These are phyloP conservation scores for Hericium coralloides DNA, from an alignment of 768 basidiomycete genomes.

Conservation along the genomic window DNA sequence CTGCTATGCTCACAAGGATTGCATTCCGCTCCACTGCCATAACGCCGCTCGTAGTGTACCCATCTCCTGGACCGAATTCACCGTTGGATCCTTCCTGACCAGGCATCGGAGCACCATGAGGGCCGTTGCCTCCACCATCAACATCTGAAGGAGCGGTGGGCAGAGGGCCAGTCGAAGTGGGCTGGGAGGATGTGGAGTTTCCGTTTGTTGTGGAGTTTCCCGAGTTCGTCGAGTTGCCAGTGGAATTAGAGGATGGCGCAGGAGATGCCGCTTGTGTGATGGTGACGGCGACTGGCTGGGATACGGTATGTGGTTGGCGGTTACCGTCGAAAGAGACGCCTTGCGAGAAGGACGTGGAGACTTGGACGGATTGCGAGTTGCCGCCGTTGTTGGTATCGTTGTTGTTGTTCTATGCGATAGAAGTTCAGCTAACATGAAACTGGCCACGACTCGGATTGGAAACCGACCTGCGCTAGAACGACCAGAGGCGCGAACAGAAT, in stretches of 20 bases:
- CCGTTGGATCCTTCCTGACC: slow-evolving; percentile 38
- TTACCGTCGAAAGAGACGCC: slow-evolving; percentile 30
- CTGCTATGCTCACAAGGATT: slow-evolving; percentile 34
- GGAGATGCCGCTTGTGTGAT: slow-evolving; percentile 24
- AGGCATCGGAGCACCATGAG: slow-evolving; percentile 50
- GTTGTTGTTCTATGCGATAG: slow-evolving; percentile 2
- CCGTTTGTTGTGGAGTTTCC: slow-evolving; percentile 15
- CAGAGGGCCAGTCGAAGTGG: slow-evolving; percentile 34
- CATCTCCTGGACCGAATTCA: slow-evolving; percentile 58
- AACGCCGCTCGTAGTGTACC: slow-evolving; percentile 49
- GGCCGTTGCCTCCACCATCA: slow-evolving; percentile 37
- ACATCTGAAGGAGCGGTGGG: slow-evolving; percentile 54
- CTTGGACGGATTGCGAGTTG: slow-evolving; percentile 1
- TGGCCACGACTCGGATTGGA: neutral
- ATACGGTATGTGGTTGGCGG: slow-evolving; percentile 31
- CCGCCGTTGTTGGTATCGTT: slow-evolving; percentile 5
- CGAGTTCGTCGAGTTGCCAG: neutral
- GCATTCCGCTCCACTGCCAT: slow-evolving; percentile 36
- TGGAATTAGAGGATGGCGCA: neutral
- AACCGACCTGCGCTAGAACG: neutral
- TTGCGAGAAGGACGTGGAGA: slow-evolving; percentile 21
- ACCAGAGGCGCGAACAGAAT: neutral
- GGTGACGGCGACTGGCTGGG: slow-evolving; percentile 36
- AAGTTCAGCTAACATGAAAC: neutral
- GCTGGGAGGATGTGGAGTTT: slow-evolving; percentile 18